A percentile compares a stretch with the other conserved stretches of the same genome.
phyloP scores from a whole-genome alignment of 306 rosid species.

The Urtica urens region DNA sequence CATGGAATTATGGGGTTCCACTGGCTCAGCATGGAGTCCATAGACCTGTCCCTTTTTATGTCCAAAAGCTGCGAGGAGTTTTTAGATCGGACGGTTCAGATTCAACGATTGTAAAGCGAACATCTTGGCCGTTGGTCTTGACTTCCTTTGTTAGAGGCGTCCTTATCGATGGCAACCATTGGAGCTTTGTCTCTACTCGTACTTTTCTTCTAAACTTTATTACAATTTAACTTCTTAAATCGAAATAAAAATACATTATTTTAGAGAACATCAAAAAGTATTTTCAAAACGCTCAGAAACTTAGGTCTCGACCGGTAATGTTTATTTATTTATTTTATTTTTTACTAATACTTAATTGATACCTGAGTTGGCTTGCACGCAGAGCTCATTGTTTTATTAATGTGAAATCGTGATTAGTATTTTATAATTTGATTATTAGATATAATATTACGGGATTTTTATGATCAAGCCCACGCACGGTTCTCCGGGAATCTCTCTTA shows the following conservation, averaged over 20 bases:
- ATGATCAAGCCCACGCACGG: constrained; percentile 78
- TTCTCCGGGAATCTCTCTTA: constrained; percentile 83
- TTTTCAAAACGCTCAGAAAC: constrained; percentile 9
- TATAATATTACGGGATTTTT: constrained; percentile 14
- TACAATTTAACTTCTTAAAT: not conserved
- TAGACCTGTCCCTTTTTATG: constrained; percentile 31
- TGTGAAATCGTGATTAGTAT: constrained; percentile 40
- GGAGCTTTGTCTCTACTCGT: constrained; percentile 21
- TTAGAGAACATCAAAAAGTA: not conserved
- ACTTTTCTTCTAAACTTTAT: not conserved
- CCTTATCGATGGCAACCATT: constrained; percentile 20
- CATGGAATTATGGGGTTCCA: constrained; percentile 30
- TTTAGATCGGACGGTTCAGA: constrained; percentile 18
- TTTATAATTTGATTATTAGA: constrained; percentile 21
- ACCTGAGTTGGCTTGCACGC: constrained; percentile 57
- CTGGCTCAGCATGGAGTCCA: constrained; percentile 29
- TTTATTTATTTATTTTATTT: too few species aligned
- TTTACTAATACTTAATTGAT: too few species aligned
- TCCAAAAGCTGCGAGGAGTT: constrained; percentile 24
- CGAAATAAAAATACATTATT: not conserved
- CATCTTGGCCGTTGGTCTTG: constrained; percentile 17
- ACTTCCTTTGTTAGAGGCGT: constrained; percentile 7
- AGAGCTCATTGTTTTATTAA: constrained; percentile 21
- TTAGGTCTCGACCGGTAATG: constrained; percentile 18
- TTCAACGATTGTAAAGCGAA: not conserved